phyloP scores from a whole-genome alignment of 1,284 basidiomycete species.

The Retiboletus flavoniger region DNA sequence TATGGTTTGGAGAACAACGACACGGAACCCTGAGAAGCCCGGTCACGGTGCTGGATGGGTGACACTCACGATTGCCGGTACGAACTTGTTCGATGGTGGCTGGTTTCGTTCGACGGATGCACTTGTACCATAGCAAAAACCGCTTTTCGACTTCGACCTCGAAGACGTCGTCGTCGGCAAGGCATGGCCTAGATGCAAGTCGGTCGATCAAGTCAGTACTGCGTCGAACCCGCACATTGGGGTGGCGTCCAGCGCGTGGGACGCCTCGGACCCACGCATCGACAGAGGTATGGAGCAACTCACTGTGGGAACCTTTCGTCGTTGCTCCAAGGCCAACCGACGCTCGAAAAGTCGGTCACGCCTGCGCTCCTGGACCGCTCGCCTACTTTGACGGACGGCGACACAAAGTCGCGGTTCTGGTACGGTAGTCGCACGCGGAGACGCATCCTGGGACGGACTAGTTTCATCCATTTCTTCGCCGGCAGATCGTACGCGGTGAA shows the following conservation, averaged over 20 bases:
- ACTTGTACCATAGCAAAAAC: conserved; percentile 24
- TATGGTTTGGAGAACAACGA: neutral
- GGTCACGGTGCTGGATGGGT: neutral
- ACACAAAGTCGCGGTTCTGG: conserved; percentile 16
- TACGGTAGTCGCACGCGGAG: conserved; percentile 15
- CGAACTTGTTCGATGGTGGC: conserved; percentile 21
- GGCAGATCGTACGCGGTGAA: conserved; percentile 27
- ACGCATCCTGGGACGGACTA: conserved; percentile 24
- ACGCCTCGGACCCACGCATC: neutral
- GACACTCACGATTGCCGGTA: conserved; percentile 17
- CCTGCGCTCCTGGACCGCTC: neutral
- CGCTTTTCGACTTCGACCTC: conserved; percentile 22
- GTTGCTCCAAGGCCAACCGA: conserved; percentile 19
- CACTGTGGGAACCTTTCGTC: conserved; percentile 15
- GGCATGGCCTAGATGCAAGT: conserved; percentile 7
- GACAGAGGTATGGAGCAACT: neutral
- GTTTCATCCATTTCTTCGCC: conserved; percentile 21
- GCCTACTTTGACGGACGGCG: conserved; percentile 8
- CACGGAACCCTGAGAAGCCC: neutral
- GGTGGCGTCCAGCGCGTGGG: neutral
- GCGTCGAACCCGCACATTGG: too few species aligned
- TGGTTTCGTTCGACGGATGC: conserved; percentile 26
- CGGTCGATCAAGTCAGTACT: neutral
- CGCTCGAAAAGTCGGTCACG: neutral
- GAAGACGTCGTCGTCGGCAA: conserved; percentile 18